phyloP scores from a whole-genome alignment of 306 rosid genomes.

The Malus asiatica region DNA sequence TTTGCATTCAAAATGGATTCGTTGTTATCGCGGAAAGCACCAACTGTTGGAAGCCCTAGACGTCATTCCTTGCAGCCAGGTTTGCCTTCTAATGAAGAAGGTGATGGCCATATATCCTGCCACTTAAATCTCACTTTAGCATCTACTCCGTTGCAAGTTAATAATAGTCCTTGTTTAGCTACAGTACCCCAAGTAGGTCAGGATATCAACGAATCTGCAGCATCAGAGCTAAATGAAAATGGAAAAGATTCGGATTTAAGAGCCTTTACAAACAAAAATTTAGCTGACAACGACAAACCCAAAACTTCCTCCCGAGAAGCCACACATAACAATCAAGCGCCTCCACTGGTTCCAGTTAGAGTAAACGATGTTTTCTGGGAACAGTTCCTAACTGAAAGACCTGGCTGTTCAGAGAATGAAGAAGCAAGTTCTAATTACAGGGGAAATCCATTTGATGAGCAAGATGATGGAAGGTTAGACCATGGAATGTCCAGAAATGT shows the following conservation, averaged over 20 bases:
- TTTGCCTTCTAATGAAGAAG: constrained; percentile 50
- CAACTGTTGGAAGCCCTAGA: constrained; percentile 37
- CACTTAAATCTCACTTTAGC: constrained; percentile 84
- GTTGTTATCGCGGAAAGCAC: constrained; percentile 37
- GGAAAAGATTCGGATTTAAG: constrained; percentile 50
- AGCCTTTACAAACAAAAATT: constrained; percentile 28
- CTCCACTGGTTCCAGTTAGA: constrained; percentile 50
- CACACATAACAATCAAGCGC: constrained; percentile 37
- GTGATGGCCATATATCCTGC: constrained; percentile 77
- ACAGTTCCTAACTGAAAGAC: constrained; percentile 96
- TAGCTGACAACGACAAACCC: constrained; percentile 27
- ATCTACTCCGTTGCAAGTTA: constrained; percentile 56
- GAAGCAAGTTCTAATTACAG: constrained; percentile 81
- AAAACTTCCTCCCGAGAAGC: constrained; percentile 39
- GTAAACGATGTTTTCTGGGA: constrained; percentile 95
- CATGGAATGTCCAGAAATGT: constrained; percentile 51
- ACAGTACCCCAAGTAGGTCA: constrained; percentile 49
- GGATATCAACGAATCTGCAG: constrained; percentile 44
- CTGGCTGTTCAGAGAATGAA: constrained; percentile 86
- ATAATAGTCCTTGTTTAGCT: constrained; percentile 42
- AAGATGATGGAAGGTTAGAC: constrained; percentile 48
- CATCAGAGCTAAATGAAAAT: constrained; percentile 32
- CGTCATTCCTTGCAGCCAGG: constrained; percentile 57
- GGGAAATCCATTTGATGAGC: constrained; percentile 49
- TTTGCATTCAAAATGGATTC: constrained; percentile 73